These are phyloP conservation scores for Teunomyces barrocoloradensis DNA, from an alignment of 805 yeast species.

Conservation along the genomic window DNA sequence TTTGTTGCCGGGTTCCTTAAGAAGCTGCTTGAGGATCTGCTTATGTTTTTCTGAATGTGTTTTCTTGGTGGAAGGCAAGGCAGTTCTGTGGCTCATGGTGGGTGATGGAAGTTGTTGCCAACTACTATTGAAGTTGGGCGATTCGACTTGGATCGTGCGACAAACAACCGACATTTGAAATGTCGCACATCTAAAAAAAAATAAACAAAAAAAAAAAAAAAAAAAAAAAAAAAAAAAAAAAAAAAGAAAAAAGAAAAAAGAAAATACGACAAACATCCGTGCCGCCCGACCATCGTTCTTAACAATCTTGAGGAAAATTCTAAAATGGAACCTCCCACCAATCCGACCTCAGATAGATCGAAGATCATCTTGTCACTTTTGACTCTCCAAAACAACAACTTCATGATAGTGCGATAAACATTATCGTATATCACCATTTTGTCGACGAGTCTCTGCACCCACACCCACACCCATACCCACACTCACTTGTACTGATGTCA, in stretches of 20 bases:
- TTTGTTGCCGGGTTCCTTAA: slow-evolving; percentile 75
- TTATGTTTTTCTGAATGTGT: slow-evolving; percentile 55
- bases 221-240: background rate
- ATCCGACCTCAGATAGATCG: background rate
- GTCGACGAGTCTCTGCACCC: background rate
- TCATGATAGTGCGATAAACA: background rate
- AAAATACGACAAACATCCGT: background rate
- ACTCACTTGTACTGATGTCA: background rate
- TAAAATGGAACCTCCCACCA: background rate
- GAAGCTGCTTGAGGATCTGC: slow-evolving; percentile 68
- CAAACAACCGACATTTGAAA: background rate
- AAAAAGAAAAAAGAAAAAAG: background rate
- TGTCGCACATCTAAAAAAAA: background rate
- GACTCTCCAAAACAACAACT: background rate
- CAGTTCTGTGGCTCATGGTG: slow-evolving; percentile 13
- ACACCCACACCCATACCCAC: background rate
- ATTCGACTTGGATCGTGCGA: background rate
- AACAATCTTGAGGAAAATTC: background rate
- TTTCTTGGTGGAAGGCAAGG: slow-evolving; percentile 43
- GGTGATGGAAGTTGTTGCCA: background rate
- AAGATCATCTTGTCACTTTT: background rate
- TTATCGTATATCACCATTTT: background rate
- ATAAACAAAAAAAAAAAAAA: background rate
- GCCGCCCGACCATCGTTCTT: background rate
- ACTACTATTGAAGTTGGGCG: background rate